phyloP scores from a whole-genome alignment of 1,284 basidiomycete genomes.

The Phlebopus sp. region DNA sequence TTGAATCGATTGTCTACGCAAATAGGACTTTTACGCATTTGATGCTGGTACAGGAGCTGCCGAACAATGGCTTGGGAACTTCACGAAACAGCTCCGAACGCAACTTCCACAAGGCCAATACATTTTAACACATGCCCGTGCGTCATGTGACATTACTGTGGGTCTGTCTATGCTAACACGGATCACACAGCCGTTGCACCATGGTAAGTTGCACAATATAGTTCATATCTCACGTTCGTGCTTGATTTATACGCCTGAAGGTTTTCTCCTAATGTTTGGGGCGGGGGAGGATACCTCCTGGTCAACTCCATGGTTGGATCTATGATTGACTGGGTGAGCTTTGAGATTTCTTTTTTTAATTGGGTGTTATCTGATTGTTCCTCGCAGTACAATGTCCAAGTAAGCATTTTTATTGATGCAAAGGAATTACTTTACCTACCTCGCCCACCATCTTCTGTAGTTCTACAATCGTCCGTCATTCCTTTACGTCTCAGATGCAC shows the following conservation, averaged over 20 bases:
- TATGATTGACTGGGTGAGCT: slow-evolving; percentile 50
- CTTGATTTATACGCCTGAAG: slow-evolving; percentile 7
- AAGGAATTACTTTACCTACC: slow-evolving; percentile 4
- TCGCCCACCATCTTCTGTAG: slow-evolving; percentile 24
- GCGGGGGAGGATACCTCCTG: slow-evolving; percentile 54
- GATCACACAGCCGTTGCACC: slow-evolving; percentile 25
- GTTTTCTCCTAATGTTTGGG: slow-evolving; percentile 27
- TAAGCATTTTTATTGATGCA: slow-evolving; percentile 14
- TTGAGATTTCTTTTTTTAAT: neutral
- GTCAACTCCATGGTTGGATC: slow-evolving; percentile 54
- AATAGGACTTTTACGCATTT: slow-evolving; percentile 47
- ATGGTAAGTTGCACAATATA: slow-evolving; percentile 18
- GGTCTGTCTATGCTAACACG: slow-evolving; percentile 5
- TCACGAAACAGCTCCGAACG: slow-evolving; percentile 39
- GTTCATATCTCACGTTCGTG: neutral
- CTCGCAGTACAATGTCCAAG: slow-evolving; percentile 45
- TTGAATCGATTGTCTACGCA: neutral
- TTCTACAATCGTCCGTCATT: slow-evolving; percentile 60
- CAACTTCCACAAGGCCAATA: slow-evolving; percentile 38
- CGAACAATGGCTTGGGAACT: slow-evolving; percentile 43
- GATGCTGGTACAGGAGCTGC: slow-evolving; percentile 38
- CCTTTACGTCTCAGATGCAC: too few relatives aligned
- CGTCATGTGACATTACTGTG: slow-evolving; percentile 5
- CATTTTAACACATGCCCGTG: slow-evolving; percentile 40
- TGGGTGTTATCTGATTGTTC: neutral